Evolutionary conservation across 441 rosid genomes (phyloP).

Genomic region (Eugenia klotzschiana): DNA sequence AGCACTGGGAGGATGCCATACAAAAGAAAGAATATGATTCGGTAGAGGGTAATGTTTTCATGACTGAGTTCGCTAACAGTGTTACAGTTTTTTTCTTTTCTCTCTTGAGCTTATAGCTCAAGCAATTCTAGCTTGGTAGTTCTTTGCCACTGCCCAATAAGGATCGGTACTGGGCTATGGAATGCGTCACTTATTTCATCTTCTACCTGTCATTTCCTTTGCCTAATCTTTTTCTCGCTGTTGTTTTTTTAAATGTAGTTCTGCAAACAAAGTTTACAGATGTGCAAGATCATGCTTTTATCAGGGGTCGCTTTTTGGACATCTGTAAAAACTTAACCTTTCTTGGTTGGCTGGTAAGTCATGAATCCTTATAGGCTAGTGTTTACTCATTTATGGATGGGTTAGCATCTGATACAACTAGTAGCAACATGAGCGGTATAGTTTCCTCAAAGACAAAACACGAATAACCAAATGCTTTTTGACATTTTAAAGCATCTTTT

Average conservation of each 20-base stretch:
- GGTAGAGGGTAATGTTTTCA: slow-evolving; percentile 20
- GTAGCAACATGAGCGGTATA: neutral
- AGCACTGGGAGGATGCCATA: slow-evolving; percentile 50
- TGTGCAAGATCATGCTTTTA: slow-evolving; percentile 60
- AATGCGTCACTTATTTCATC: neutral
- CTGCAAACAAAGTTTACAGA: slow-evolving; percentile 23
- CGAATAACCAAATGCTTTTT: neutral
- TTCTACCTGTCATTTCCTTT: neutral
- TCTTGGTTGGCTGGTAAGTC: slow-evolving; percentile 67
- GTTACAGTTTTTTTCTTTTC: neutral
- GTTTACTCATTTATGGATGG: neutral
- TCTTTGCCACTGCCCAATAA: neutral
- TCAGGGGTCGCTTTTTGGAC: slow-evolving; percentile 55
- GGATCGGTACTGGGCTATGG: neutral
- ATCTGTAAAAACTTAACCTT: slow-evolving; percentile 38
- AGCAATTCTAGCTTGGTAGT: neutral
- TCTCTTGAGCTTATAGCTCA: neutral
- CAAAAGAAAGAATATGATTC: slow-evolving; percentile 11
- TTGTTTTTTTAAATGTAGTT: slow-evolving; percentile 11
- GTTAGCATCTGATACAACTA: neutral
- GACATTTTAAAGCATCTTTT: neutral
- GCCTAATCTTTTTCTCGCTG: neutral
- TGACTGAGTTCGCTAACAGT: neutral
- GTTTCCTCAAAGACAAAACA: neutral
- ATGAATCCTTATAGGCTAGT: neutral